Evolutionary conservation across 2,329 filamentous ascomycete species (phyloP).

Genomic region (Pseudopyricularia cyperi): DNA sequence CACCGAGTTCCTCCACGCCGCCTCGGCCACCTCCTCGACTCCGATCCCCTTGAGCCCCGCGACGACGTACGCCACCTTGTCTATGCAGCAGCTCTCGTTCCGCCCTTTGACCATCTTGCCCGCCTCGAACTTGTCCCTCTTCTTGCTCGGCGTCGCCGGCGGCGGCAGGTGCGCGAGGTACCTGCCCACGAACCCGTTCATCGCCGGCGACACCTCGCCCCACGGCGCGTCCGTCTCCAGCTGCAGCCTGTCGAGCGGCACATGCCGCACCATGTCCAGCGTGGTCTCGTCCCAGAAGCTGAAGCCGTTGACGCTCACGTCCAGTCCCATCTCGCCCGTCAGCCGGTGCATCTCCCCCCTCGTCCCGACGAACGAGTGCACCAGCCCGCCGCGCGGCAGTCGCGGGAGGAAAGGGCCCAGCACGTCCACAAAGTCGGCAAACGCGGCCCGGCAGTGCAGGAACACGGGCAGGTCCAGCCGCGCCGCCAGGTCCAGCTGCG

Average conservation of each 20-base stretch:
- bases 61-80: conserved; percentile 30
- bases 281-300: conserved; percentile 25
- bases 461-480: conserved; percentile 22
- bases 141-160: conserved; percentile 25
- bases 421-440: conserved; percentile 26
- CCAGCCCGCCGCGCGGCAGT: conserved; percentile 22
- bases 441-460: conserved; percentile 26
- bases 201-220: conserved; percentile 24
- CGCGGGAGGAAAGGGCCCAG: conserved; percentile 23
- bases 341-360: conserved; percentile 24
- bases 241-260: conserved; percentile 27
- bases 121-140: conserved; percentile 32
- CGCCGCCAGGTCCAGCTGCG: conserved; percentile 25
- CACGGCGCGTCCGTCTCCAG: conserved; percentile 35
- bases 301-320: conserved; percentile 36
- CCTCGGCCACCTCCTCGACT: conserved; percentile 27
- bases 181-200: conserved; percentile 18
- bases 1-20: conserved; percentile 21
- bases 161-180: conserved; percentile 25
- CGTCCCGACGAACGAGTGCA: conserved; percentile 26
- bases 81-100: conserved; percentile 36
- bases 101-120: conserved; percentile 34
- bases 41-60: conserved; percentile 30
- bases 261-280: conserved; percentile 25
- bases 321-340: conserved; percentile 20